Evolutionary conservation across 2,329 filamentous ascomycete species (phyloP), one percentile per base, ranked within the genome.

Genomic region (Paecilomyces formosus): DNA sequence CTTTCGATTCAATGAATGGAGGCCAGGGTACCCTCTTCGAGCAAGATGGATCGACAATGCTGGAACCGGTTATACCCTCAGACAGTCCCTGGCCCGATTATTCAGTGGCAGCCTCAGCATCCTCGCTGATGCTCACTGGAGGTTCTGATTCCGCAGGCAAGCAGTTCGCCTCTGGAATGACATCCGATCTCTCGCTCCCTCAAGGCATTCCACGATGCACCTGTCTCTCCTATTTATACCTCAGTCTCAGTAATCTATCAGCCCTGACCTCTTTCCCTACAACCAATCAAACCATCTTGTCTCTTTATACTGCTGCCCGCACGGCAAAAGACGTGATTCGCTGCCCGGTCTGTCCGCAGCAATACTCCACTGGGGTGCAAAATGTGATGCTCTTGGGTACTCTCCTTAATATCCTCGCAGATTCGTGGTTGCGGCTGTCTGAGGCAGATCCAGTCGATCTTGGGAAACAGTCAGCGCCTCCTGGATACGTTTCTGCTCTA

Each of bases 321-420:
- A 79, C 75, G 9, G 75, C 75, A 13, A 69, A 68, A 30, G 63
- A 69, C 21, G 75, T 78, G 13, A 72, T 79, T 26, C 74, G 74
- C 61, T 79, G 77, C 60, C 63, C 68, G 51, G 62, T 70, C 18
- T 79, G 77, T 58, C 76, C 76, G 1, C 69, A 70, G 39, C 69
- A 65, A 33, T 78, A 78, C 58, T 70, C 74, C 33, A 74, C 75
- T 1, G 71, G 72, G 6, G 64, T 76, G 24, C 77, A 79, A 59
- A 79, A 79, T 56, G 70, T 79, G 52, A 78, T 78, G 74, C 70
- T 79, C 54, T 70, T 72, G n/a, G 73, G 73, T 12, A 78, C 76
- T 11, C 65, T 79, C 12, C 64, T 79, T 53, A 78, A 70, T n/a
- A 72, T 78, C 21, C 62, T 77, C 18, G 75, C 74, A 22, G 77